These are phyloP conservation scores for Picocystis sp. DNA, from an alignment of 163 green algal species.

Conservation along the genomic window DNA sequence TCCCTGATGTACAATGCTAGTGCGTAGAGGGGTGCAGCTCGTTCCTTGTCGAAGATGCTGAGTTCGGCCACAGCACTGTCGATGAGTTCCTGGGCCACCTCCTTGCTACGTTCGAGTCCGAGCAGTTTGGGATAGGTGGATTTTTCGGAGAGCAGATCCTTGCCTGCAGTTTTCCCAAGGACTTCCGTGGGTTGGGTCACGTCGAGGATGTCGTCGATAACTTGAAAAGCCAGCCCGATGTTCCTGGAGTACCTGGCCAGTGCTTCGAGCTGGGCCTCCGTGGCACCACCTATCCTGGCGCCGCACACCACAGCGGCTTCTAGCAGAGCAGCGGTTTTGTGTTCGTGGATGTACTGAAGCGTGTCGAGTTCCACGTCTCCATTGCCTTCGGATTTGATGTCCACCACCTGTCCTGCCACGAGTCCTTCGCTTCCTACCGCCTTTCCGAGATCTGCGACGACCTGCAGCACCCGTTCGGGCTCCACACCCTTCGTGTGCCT, in stretches of 20 bases:
- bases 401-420: slow-evolving; percentile 71
- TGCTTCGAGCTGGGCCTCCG: slow-evolving; percentile 60
- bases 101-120: slow-evolving; percentile 50
- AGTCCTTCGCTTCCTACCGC: slow-evolving; percentile 73
- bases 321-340: slow-evolving; percentile 95
- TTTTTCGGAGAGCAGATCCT: slow-evolving; percentile 83
- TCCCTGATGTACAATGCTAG: too few species aligned
- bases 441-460: slow-evolving; percentile 60
- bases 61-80: slow-evolving; percentile 74
- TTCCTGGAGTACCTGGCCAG: slow-evolving; percentile 77
- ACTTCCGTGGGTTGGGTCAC: slow-evolving; percentile 79
- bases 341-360: slow-evolving; percentile 93
- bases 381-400: slow-evolving; percentile 19
- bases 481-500: slow-evolving; percentile 51
- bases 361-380: slow-evolving; percentile 61
- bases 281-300: slow-evolving; percentile 72
- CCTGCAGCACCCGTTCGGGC: slow-evolving; percentile 58
- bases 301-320: slow-evolving; percentile 83
- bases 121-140: slow-evolving; percentile 92
- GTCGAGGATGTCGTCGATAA: slow-evolving; percentile 98
- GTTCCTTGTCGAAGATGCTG: slow-evolving; percentile 45
- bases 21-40: slow-evolving; percentile 51
- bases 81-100: slow-evolving; percentile 79
- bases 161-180: slow-evolving; percentile 93
- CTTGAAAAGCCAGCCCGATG: slow-evolving; percentile 96